These are phyloP conservation scores for Pythium rhizo-oryzae DNA, from an alignment of 352 stramenopile genomes.

Conservation along the genomic window DNA sequence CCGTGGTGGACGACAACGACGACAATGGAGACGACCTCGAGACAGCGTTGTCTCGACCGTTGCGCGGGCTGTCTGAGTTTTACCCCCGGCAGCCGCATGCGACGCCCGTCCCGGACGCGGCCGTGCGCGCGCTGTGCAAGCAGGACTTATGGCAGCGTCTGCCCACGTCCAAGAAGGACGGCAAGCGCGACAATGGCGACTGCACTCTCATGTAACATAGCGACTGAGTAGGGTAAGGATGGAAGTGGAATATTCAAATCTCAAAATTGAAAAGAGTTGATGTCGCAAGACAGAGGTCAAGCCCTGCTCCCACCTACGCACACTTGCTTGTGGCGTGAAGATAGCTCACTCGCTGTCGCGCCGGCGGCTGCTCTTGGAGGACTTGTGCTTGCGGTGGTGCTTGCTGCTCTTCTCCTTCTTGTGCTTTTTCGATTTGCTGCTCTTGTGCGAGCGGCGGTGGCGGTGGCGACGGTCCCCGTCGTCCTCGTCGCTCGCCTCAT, in stretches of 20 bases:
- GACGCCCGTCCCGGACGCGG: conserved; percentile 17
- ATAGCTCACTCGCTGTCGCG: conserved; percentile 21
- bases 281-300: too few species aligned
- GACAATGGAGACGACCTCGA: background rate
- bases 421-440: conserved; percentile 45
- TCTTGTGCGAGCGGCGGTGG: conserved; percentile 29
- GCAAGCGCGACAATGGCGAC: conserved; percentile 19
- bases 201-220: conserved; percentile 22
- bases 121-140: conserved; percentile 21
- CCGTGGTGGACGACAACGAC: conserved; percentile 21
- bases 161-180: conserved; percentile 2
- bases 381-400: conserved; percentile 17
- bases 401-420: conserved; percentile 56
- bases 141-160: conserved; percentile 23
- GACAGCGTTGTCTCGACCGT: background rate
- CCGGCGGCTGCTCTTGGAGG: conserved; percentile 36
- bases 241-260: too few species aligned
- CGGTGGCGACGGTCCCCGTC: background rate
- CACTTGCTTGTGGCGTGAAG: background rate
- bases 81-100: conserved; percentile 36
- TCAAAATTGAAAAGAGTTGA: too few species aligned
- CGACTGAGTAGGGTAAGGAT: too few species aligned
- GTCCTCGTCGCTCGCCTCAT: conserved; percentile 17
- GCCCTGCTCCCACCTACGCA: background rate
- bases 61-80: conserved; percentile 27